Conservation (phyloP, 192 early-diverging fungal species). For the Podila clonocystis region DNA sequence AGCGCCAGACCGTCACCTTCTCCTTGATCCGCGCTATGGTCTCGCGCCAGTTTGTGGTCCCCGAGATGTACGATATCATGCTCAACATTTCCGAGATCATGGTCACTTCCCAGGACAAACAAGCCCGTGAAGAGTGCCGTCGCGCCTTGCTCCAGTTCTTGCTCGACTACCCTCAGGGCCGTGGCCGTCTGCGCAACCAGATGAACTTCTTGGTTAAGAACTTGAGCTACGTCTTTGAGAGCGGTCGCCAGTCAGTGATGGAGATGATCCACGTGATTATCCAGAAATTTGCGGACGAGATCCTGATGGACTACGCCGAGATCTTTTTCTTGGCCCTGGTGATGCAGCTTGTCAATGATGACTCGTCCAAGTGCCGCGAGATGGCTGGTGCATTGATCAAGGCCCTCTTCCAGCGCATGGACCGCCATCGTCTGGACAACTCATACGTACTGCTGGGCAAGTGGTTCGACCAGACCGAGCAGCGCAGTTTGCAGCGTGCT, state of each 20-base stretch:
- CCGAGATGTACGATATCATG: conserved; percentile 96
- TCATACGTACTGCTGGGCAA: conserved; percentile 75
- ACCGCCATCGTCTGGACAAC: conserved; percentile 67
- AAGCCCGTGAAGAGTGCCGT: conserved; percentile 87
- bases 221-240: conserved; percentile 90
- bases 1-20: conserved; percentile 85
- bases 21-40: conserved; percentile 89
- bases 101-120: conserved; percentile 83
- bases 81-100: conserved; percentile 81
- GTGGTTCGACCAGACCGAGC: conserved; percentile 73
- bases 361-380: conserved; percentile 90
- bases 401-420: conserved; percentile 69
- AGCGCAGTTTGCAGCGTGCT: conserved; percentile 78
- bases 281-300: conserved; percentile 79
- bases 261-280: conserved; percentile 86
- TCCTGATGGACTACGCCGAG: conserved; percentile 80
- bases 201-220: conserved; percentile 93
- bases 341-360: conserved; percentile 90
- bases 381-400: conserved; percentile 85
- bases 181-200: conserved; percentile 79
- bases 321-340: conserved; percentile 88
- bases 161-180: conserved; percentile 95
- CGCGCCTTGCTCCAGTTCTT: conserved; percentile 89
- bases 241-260: conserved; percentile 90
- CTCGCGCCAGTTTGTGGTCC: conserved; percentile 82